These are phyloP conservation scores for Pyrrhoderma noxium DNA, from an alignment of 1,284 basidiomycete genomes.

Conservation along the genomic window DNA sequence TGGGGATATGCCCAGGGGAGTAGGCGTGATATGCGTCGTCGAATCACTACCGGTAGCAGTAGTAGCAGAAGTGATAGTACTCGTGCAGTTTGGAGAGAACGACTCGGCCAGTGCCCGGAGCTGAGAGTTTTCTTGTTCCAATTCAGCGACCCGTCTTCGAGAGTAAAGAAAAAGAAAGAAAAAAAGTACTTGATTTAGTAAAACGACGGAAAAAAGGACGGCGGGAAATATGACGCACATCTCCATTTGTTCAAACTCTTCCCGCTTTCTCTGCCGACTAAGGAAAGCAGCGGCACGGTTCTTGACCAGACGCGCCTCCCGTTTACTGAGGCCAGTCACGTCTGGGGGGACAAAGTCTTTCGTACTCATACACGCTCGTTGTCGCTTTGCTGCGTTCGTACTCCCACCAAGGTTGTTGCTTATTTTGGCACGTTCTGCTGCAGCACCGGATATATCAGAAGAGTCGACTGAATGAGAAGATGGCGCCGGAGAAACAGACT, in stretches of 20 bases:
- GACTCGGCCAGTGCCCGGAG: constrained; percentile 47
- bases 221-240: constrained; percentile 51
- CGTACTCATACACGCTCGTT: constrained; percentile 48
- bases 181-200: no score
- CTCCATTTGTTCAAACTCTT: constrained; percentile 89
- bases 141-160: constrained; percentile 49
- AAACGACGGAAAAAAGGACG: no score
- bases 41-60: no score
- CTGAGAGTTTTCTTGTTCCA: constrained; percentile 72
- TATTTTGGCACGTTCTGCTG: no score
- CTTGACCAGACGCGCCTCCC: constrained; percentile 86
- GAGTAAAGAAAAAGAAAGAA: no score
- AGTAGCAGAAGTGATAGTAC: not conserved
- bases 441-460: no score
- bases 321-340: constrained; percentile 80
- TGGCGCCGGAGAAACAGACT: no score
- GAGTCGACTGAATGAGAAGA: no score
- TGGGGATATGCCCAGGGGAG: no score
- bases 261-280: constrained; percentile 82
- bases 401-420: not conserved
- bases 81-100: constrained; percentile 8
- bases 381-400: constrained; percentile 24
- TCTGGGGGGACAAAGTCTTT: constrained; percentile 86
- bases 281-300: constrained; percentile 89
- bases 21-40: no score